Evolutionary conservation across 768 basidiomycete genomes (phyloP), one percentile per base, ranked within the genome.

Genomic region (Cantharellus anzutake): DNA sequence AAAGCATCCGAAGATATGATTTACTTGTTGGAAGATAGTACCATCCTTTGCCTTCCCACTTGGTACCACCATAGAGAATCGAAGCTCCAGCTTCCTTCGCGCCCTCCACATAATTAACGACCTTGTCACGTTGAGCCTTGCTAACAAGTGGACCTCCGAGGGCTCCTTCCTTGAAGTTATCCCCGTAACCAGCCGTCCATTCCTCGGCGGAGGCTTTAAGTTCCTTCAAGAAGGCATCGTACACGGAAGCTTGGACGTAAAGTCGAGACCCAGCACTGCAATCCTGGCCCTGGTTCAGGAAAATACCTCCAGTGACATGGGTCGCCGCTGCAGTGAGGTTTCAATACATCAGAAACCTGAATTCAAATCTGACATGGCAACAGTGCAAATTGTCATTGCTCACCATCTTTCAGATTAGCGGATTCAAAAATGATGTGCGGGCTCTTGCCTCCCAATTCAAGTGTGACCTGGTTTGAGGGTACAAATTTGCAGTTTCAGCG

Each of bases 381-480:
- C 11, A 11, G 44, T 11, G 29, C 11, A 48, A 29, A 48, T 48
- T 48, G 29, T 48, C 29, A 11, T 11, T 11, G 35, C 52, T 7
- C 11, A 81, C 83, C 86, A 76, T 91, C 81, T 61, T 96, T 87
- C 60, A 96, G 72, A 70, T 97, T 84, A 42, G 93, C 92, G 48
- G 84, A 86, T 65, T 90, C 84, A 66, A 96, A 97, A 63, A 97
- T 74, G 62, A 98, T 73, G 64, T 89, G 82, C 16, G 87, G 87
- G 35, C 84, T 88, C 73, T 97, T 96, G 51, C 93, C 93, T 40
- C 93, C 92, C 3, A 98, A 80, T 69, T 98, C 94, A 56, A 98
- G 77, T 29, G 91, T 91, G 48, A 96, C 78, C 84, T 86, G 64
- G 60, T 41, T n/a, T 2, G 37, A 42, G 38, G 4, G 39, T 42